phyloP scores from a whole-genome alignment of 2,329 filamentous ascomycete species.

The Didymellaceae sp. region DNA sequence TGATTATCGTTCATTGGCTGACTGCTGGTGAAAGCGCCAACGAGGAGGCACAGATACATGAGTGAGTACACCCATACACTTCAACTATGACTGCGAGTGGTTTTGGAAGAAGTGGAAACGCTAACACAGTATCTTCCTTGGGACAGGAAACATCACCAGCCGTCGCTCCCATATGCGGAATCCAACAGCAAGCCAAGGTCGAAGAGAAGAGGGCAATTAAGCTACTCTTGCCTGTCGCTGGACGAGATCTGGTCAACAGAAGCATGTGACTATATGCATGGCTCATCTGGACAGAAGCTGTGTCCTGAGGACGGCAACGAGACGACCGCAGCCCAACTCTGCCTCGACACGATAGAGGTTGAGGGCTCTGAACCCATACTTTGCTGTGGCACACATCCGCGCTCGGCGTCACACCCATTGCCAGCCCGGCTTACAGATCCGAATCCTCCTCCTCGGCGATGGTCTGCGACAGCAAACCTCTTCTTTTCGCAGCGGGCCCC shows the following conservation, averaged over 20 bases:
- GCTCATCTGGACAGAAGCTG: background rate
- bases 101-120: no score
- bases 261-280: background rate
- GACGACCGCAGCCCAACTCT: background rate
- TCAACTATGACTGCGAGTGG: background rate
- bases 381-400: background rate
- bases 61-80: background rate
- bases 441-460: slow-evolving; percentile 76
- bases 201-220: background rate
- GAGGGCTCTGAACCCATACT: background rate
- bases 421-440: slow-evolving; percentile 45
- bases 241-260: background rate
- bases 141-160: no score
- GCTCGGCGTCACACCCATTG: background rate
- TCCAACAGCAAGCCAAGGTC: background rate
- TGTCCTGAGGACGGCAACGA: background rate
- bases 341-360: background rate
- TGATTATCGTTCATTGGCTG: slow-evolving; percentile 46
- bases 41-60: slow-evolving; percentile 9
- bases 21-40: slow-evolving; percentile 33
- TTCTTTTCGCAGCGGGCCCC: slow-evolving; percentile 37
- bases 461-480: slow-evolving; percentile 66
- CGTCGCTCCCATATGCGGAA: no score
- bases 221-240: background rate
- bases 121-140: background rate